Evolutionary conservation across 176 grass and related monocot genomes (phyloP), one percentile per base, ranked within the genome.

Genomic region (Alopecurus myosuroides): DNA sequence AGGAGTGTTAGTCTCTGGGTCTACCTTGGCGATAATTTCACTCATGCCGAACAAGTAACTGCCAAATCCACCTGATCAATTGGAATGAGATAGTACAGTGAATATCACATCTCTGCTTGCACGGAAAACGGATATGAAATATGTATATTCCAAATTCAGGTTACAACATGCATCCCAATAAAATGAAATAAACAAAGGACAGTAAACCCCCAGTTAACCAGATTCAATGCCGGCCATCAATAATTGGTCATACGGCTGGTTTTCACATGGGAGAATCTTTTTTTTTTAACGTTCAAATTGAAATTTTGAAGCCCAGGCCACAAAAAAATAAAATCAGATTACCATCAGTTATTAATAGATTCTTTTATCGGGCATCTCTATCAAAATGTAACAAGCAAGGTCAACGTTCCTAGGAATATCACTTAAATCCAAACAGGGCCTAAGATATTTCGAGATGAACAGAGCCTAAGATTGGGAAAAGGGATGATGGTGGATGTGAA

Each of bases 41-140:
- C 93, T 92, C 90, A 95, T 95, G 51, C 70, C 93, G 20, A 95
- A 90, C 42, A 95, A 45, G 74, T 95, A 90, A 37, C 63, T 95
- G 52, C 93, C 90, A 81, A 92, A 88, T 37, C 90, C 93, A 81
- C 93, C 88, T 90, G 71, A 36, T 89, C 68, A 87, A 4, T 78
- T 72, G 77, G 25, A 83, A 88, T 10, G 7, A 84, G 25, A 20
- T 15, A 65, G 68, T 79, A 79, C 46, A 88, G 30, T 42, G 74
- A 49, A 56, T 58, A 81, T 29, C 35, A 30, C 14, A 76, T 56
- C 9, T n/a, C 5, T 37, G 35, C 25, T 45, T 72, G 11, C 53
- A 50, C 35, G 22, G 28, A 53, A 19, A 25, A 34, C 13, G 17
- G 12, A 52, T 61, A 72, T 28, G 22, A 45, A 8, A 44, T 44